phyloP scores from a whole-genome alignment of 1,284 basidiomycete species.

The Stygiomarasmius scandens region DNA sequence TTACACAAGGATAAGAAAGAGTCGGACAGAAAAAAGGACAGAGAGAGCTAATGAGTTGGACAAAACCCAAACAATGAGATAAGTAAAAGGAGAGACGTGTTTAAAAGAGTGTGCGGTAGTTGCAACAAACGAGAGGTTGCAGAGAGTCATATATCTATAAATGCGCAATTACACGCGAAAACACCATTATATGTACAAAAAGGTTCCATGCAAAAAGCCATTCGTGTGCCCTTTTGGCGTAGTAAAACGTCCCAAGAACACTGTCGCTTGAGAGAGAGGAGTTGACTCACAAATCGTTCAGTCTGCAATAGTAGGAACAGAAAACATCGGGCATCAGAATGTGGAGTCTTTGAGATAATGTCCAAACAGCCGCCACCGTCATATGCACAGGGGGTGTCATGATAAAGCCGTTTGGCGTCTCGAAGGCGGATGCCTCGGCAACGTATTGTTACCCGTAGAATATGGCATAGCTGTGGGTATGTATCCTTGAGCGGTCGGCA shows the following conservation, averaged over 20 bases:
- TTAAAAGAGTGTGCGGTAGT: neutral
- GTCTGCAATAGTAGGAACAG: neutral
- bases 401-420: constrained; percentile 13
- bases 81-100: neutral
- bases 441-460: neutral
- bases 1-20: neutral
- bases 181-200: neutral
- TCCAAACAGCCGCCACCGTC: neutral
- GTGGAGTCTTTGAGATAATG: too few species aligned
- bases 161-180: neutral
- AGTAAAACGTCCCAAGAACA: neutral
- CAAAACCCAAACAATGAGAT: neutral
- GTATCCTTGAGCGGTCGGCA: constrained; percentile 9
- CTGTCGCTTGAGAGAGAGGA: neutral
- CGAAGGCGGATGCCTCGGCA: constrained; percentile 5
- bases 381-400: neutral
- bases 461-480: constrained; percentile 13
- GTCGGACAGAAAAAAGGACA: neutral
- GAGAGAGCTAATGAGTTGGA: neutral
- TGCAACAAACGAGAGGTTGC: neutral
- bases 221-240: neutral
- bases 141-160: neutral
- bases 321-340: neutral
- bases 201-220: neutral
- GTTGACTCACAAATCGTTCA: neutral